Conservation (phyloP, 2,329 filamentous ascomycete species). For the Gaeumannomyces sp. region DNA sequence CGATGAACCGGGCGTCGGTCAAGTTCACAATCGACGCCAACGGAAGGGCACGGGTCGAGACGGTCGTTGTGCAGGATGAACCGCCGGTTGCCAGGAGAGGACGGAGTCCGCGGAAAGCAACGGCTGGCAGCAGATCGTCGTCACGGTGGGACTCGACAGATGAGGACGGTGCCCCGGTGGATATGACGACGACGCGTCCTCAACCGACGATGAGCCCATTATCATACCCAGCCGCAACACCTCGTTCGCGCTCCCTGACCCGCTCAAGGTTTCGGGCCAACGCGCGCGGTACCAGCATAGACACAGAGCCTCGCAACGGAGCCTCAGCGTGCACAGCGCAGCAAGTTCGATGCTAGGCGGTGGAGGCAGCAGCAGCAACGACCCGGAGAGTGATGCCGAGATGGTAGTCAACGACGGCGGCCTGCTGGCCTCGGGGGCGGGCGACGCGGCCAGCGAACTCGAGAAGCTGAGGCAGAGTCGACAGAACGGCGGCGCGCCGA, state of each 20-base stretch:
- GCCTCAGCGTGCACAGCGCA: slow-evolving; percentile 43
- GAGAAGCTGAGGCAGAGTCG: slow-evolving; percentile 50
- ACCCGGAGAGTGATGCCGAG: slow-evolving; percentile 49
- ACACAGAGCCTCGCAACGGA: slow-evolving; percentile 28
- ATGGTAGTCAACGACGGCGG: slow-evolving; percentile 44
- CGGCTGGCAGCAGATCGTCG: background rate
- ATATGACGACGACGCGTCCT: slow-evolving; percentile 43
- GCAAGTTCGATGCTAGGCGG: background rate
- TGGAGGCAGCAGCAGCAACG: slow-evolving; percentile 24
- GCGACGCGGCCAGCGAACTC: slow-evolving; percentile 56
- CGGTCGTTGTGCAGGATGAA: slow-evolving; percentile 33
- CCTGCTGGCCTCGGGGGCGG: slow-evolving; percentile 21
- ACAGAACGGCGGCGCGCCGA: slow-evolving; percentile 23
- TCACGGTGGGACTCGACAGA: slow-evolving; percentile 37
- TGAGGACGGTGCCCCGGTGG: slow-evolving; percentile 42
- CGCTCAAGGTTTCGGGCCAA: slow-evolving; percentile 37
- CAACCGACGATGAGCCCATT: slow-evolving; percentile 58
- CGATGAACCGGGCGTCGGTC: slow-evolving; percentile 47
- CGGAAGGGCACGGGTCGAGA: slow-evolving; percentile 52
- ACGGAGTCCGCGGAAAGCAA: slow-evolving; percentile 6
- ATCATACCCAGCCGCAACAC: slow-evolving; percentile 55
- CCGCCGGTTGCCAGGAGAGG: slow-evolving; percentile 11
- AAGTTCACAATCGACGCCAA: slow-evolving; percentile 59
- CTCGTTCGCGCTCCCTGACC: slow-evolving; percentile 53
- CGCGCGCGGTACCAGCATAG: slow-evolving; percentile 39